Percentiles rank a stretch among this genome's conserved stretches.
Conservation (phyloP, 225 moss, liverwort and hornwort genomes). For the Marchantia polymorpha region DNA sequence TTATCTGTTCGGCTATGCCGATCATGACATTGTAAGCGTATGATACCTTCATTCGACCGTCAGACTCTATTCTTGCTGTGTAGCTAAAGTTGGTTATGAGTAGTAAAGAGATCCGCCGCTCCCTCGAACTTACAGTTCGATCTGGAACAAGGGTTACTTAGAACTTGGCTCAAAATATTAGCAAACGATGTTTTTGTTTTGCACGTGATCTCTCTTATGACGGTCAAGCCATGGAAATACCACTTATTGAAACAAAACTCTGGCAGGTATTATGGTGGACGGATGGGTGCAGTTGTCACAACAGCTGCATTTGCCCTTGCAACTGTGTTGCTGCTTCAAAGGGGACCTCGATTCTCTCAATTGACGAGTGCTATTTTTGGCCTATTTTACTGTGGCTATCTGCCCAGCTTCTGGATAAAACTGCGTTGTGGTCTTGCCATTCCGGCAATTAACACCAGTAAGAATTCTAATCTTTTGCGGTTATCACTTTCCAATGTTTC, state of each 20-base stretch:
- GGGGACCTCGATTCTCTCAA: slow-evolving; percentile 87
- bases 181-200: too few species aligned
- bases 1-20: slow-evolving; percentile 89
- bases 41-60: not conserved
- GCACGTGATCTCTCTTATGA: too few species aligned
- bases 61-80: not conserved
- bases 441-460: slow-evolving; percentile 87
- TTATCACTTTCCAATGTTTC: not conserved
- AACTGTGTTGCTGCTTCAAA: slow-evolving; percentile 70
- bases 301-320: slow-evolving; percentile 80
- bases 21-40: slow-evolving; percentile 77
- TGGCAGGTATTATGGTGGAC: slow-evolving; percentile 87
- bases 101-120: not conserved
- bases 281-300: slow-evolving; percentile 80
- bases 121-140: too few species aligned
- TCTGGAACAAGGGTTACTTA: too few species aligned
- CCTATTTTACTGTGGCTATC: slow-evolving; percentile 86
- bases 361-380: slow-evolving; percentile 94
- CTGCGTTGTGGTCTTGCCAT: slow-evolving; percentile 87
- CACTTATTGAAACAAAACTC: not conserved
- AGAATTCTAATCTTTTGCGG: slow-evolving; percentile 11
- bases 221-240: too few species aligned
- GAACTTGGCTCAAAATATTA: too few species aligned
- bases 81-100: not conserved
- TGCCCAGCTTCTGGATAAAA: slow-evolving; percentile 99